phyloP scores from a whole-genome alignment of 768 basidiomycete species.

The Lentinula sp. region DNA sequence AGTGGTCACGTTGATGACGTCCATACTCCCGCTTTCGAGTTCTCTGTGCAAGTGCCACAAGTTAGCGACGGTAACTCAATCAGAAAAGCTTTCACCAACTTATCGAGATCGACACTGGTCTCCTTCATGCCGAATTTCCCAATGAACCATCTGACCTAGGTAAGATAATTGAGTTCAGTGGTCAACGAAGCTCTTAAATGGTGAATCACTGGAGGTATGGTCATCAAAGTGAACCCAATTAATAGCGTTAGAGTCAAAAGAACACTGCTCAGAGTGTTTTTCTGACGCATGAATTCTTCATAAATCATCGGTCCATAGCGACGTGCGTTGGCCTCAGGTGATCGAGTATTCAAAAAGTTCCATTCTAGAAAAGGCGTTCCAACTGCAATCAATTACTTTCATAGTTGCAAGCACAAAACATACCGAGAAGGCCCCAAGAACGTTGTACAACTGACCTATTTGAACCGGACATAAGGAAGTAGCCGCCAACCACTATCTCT shows the following conservation, averaged over 20 bases:
- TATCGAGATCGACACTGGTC: conserved; percentile 46
- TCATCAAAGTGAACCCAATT: conserved; percentile 32
- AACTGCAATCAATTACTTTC: neutral
- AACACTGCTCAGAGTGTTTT: neutral
- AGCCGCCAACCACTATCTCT: conserved; percentile 23
- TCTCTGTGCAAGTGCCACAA: conserved; percentile 25
- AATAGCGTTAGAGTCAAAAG: neutral
- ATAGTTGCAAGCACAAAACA: neutral
- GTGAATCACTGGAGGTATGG: conserved; percentile 31
- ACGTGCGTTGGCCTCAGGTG: conserved; percentile 9
- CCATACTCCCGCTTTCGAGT: conserved; percentile 54
- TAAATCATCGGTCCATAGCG: conserved; percentile 9
- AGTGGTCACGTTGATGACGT: conserved; percentile 65
- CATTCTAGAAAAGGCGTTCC: neutral
- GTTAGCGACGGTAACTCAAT: neutral
- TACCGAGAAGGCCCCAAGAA: conserved; percentile 30
- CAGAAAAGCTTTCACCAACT: conserved; percentile 36
- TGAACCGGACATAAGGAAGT: conserved; percentile 34
- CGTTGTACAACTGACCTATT: conserved; percentile 40
- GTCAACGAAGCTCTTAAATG: neutral
- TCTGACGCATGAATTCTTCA: conserved; percentile 3
- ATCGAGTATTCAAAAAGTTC: conserved; percentile 23
- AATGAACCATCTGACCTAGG: conserved; percentile 50
- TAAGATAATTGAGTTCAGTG: neutral
- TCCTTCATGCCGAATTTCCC: conserved; percentile 49